Evolutionary conservation across 2,329 filamentous ascomycete genomes (phyloP).

Genomic region (Xylariomycetidae sp.): DNA sequence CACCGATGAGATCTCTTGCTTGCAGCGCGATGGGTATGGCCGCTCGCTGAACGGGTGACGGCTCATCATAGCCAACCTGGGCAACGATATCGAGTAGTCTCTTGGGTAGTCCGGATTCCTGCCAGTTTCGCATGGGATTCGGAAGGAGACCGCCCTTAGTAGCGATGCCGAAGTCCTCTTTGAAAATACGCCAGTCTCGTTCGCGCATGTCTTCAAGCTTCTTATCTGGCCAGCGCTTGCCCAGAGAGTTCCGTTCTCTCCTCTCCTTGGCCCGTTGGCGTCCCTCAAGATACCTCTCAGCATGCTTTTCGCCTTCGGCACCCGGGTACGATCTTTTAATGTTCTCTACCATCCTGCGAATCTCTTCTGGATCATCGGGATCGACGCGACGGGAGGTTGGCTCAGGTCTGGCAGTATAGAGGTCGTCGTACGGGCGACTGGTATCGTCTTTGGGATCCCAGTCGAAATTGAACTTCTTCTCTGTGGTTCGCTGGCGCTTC

Average conservation of each 20-base stretch:
- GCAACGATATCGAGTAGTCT: conserved; percentile 77
- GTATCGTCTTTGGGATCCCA: conserved; percentile 97
- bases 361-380: conserved; percentile 49
- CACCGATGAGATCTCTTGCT: conserved; percentile 92
- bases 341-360: conserved; percentile 51
- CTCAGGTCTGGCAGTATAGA: conserved; percentile 66
- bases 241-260: conserved; percentile 67
- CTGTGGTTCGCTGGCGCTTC: conserved; percentile 86
- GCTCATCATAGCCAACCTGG: conserved; percentile 84
- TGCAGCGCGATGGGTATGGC: conserved; percentile 94
- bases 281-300: conserved; percentile 78
- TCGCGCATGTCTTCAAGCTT: conserved; percentile 89
- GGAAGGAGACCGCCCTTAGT: conserved; percentile 91
- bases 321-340: conserved; percentile 59
- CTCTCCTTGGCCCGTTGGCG: conserved; percentile 73
- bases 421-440: conserved; percentile 72
- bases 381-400: conserved; percentile 52
- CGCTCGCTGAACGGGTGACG: conserved; percentile 85
- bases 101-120: conserved; percentile 75
- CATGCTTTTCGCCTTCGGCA: conserved; percentile 72
- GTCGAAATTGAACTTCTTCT: conserved; percentile 98
- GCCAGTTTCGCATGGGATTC: conserved; percentile 94
- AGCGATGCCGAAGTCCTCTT: conserved; percentile 95
- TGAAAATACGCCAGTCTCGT: conserved; percentile 98
- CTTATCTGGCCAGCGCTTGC: conserved; percentile 97